A percentile compares a stretch with the other conserved stretches of the same genome.
Conservation (phyloP, 306 rosid genomes). For the Vicia faba region DNA sequence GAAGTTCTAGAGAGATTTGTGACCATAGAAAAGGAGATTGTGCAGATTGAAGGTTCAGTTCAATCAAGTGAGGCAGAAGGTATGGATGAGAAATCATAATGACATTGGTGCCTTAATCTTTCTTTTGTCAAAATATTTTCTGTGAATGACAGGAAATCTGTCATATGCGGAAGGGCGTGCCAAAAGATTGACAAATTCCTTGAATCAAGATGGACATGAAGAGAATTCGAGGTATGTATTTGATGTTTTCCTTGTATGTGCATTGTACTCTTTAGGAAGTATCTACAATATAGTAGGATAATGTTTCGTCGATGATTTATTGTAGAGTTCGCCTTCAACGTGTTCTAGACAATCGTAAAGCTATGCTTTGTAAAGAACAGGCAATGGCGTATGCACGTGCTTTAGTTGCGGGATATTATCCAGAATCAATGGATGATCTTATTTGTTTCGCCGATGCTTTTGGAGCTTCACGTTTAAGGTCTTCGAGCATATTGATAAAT, state of each 20-base stretch:
- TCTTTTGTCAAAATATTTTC: neutral
- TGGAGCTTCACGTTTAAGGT: conserved; percentile 99
- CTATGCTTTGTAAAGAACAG: conserved; percentile 90
- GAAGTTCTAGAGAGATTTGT: conserved; percentile 96
- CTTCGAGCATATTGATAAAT: conserved; percentile 17
- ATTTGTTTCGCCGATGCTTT: conserved; percentile 84
- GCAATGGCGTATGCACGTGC: conserved; percentile 99
- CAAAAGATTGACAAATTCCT: conserved; percentile 44
- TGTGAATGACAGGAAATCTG: conserved; percentile 40
- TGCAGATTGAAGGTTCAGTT: conserved; percentile 85
- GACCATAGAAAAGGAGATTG: conserved; percentile 87
- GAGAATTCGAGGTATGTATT: conserved; percentile 83
- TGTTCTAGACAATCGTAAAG: conserved; percentile 85
- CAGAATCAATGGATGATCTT: conserved; percentile 80
- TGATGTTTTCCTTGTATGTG: conserved; percentile 3
- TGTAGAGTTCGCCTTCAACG: conserved; percentile 90
- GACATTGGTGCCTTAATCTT: conserved; percentile 6
- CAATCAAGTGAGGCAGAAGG: conserved; percentile 79
- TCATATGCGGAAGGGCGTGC: conserved; percentile 54
- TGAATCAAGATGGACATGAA: conserved; percentile 54
- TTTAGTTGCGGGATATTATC: conserved; percentile 81
- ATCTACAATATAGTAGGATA: conserved; percentile 38
- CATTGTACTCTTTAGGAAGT: conserved; percentile 4
- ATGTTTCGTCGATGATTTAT: conserved; percentile 41
- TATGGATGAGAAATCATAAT: conserved; percentile 36